Conservation (phyloP, 2,329 filamentous ascomycete genomes). For the Colletotrichum graminicola region DNA sequence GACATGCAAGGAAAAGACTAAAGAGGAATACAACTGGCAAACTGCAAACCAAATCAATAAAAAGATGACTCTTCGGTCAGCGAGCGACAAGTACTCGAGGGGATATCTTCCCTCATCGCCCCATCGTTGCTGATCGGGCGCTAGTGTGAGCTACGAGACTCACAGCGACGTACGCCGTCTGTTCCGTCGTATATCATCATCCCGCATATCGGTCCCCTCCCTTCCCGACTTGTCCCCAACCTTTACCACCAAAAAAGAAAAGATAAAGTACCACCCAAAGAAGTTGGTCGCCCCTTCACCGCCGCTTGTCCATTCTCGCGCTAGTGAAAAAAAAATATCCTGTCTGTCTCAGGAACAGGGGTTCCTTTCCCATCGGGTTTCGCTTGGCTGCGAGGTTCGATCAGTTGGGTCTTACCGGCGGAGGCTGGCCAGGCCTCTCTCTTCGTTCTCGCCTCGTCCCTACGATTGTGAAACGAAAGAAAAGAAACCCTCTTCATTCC, state of each 20-base stretch:
- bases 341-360: conserved; percentile 32
- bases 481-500: conserved; percentile 8
- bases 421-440: conserved; percentile 9
- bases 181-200: conserved; percentile 39
- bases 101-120: neutral
- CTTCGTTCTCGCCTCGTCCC: neutral
- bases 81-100: neutral
- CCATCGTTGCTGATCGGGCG: neutral
- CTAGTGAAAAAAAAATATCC: conserved; percentile 27
- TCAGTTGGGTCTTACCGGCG: neutral
- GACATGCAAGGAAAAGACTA: neutral
- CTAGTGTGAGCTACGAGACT: conserved; percentile 6
- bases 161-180: conserved; percentile 33
- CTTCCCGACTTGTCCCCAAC: conserved; percentile 14
- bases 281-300: conserved; percentile 28
- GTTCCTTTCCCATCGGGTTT: conserved; percentile 21
- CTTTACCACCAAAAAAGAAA: neutral
- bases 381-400: conserved; percentile 10
- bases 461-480: neutral
- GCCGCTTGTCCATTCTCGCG: conserved; percentile 19
- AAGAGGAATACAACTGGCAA: neutral
- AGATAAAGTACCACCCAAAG: neutral
- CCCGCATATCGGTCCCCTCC: conserved; percentile 23
- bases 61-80: neutral
- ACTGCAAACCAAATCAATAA: conserved; percentile 1